Evolutionary conservation across 2,329 filamentous ascomycete genomes (phyloP), one percentile per base, ranked within the genome.

Genomic region (Lachnellula hyalina): DNA sequence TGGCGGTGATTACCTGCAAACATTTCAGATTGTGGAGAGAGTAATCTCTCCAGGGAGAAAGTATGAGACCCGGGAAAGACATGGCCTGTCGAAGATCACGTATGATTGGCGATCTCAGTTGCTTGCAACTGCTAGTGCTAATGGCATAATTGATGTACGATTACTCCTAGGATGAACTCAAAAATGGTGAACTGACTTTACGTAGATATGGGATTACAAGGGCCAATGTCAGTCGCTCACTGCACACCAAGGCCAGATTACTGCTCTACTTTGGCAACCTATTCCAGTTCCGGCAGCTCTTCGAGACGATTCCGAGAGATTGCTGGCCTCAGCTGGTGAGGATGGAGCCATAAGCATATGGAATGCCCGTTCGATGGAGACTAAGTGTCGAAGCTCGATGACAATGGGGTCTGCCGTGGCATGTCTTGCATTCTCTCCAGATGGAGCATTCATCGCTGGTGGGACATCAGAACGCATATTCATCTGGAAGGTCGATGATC

Each of bases 401-500:
- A 84, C 79, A 0, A 84, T 86, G 78, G 76, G 77, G 17, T 69
- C 74, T 1, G 76, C 80, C 7, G 79, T 85, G 45, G 77, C 83
- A 41, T 77, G 78, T 23, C 72, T 86, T 2, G 75, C 83, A 1
- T 85, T 86, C 57, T 84, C 82, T 0, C 83, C 83, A 0, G 82
- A 85, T 56, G 83, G 83, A 1, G 77, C 77, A 19, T 84, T 84
- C 60, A 77, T 86, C 50, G 83, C 83, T 0, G 82, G 81, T 4
- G 83, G 81, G 5, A 85, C 82, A 0, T 75, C 75, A 19, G 77
- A 78, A 35, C 76, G 75, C 54, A 80, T 86, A 14, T 70, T 85
- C 40, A 84, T 86, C 46, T 86, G 83, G 82, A 85, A 84, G 65
- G 78, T 85, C 12, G 81, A 79, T 56, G 83, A 82, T 51, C 74